Percentiles rank a stretch among this genome's conserved stretches.
These are phyloP conservation scores for Nemania serpens DNA, from an alignment of 2,329 filamentous ascomycete genomes.

Conservation along the genomic window DNA sequence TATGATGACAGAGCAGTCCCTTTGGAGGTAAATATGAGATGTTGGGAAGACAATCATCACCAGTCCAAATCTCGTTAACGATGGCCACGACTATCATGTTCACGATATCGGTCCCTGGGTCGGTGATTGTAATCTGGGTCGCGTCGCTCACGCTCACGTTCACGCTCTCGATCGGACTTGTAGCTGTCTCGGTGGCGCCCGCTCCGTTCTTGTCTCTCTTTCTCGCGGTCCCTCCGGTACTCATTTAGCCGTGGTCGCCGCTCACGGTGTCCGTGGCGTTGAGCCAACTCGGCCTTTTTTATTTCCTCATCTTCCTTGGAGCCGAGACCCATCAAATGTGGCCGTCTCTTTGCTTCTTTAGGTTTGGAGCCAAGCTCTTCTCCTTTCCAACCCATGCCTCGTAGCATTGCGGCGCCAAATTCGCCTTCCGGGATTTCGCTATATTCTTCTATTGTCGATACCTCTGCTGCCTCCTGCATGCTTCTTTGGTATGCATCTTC, in stretches of 20 bases:
- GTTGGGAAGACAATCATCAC: background rate
- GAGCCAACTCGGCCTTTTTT: conserved; percentile 64
- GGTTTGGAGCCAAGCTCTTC: conserved; percentile 56
- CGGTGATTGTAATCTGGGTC: conserved; percentile 37
- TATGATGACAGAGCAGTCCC: background rate
- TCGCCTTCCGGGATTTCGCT: conserved; percentile 89
- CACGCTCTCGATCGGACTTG: conserved; percentile 52
- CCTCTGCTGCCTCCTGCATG: conserved; percentile 72
- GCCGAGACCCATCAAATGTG: conserved; percentile 84
- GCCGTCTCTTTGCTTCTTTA: conserved; percentile 71
- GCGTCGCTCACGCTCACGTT: conserved; percentile 49
- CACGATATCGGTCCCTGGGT: conserved; percentile 36
- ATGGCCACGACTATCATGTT: conserved; percentile 40
- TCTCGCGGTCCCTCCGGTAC: conserved; percentile 52
- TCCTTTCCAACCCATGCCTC: conserved; percentile 95
- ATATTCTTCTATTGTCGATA: conserved; percentile 81
- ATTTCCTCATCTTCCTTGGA: conserved; percentile 80
- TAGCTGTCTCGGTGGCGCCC: conserved; percentile 50
- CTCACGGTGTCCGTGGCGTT: conserved; percentile 46
- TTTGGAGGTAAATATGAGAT: background rate
- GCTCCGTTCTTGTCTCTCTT: conserved; percentile 48
- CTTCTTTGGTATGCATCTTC: conserved; percentile 72
- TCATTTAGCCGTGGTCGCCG: conserved; percentile 55
- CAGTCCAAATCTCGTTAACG: conserved; percentile 14
- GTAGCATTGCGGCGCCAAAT: conserved; percentile 86